Base-by-base conservation (phyloP, 169 alveolate species). In the Plasmodium cynomolgi region DNA sequence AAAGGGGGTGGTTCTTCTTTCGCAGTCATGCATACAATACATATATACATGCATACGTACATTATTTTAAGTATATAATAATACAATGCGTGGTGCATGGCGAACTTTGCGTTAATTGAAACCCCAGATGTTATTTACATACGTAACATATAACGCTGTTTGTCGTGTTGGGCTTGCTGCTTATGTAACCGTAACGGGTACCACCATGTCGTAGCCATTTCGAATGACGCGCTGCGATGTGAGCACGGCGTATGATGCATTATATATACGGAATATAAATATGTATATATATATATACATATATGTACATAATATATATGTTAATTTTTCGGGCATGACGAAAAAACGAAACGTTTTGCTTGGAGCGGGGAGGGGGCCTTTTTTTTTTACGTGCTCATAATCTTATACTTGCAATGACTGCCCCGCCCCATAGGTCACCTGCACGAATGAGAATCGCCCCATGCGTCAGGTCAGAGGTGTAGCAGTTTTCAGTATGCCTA, bases 1-100 rank as follows among this genome's bases (percentile, higher is more conserved):
- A 68, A 68, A 20, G 77, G 77, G 77, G 77, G 77, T 62, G 77
- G 77, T 62, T 68, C 34, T 62, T 68, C 34, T 68, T 68, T 68
- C 37, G 77, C 37, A 68, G 77, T 68, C 37, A 68, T 11, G n/a
- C 77, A 68, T 68, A 68, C 37, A 11, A 7, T 44, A 44, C 11
- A 44, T 44, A 68, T 68, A 68, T 68, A 68, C n/a, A 68, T 62
- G 34, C 15, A 20, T 62, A 20, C 34, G 17, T n/a, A 68, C 17
- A 20, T 68, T 26, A 26, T 26, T 68, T 26, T 68, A 68, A n/a
- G 1, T 26, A 68, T 68, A 68, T 68, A 62, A 68, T 68, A 62
- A 50, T 50, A 50, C 23, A 15, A 50, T 3, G 3, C 26, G 26
- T 50, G 62, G 26, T 50, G 62, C 26, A 13, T 3, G 23, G 62